phyloP scores from a whole-genome alignment of 192 early-diverging fungal species.

The Physocladia obscura region DNA sequence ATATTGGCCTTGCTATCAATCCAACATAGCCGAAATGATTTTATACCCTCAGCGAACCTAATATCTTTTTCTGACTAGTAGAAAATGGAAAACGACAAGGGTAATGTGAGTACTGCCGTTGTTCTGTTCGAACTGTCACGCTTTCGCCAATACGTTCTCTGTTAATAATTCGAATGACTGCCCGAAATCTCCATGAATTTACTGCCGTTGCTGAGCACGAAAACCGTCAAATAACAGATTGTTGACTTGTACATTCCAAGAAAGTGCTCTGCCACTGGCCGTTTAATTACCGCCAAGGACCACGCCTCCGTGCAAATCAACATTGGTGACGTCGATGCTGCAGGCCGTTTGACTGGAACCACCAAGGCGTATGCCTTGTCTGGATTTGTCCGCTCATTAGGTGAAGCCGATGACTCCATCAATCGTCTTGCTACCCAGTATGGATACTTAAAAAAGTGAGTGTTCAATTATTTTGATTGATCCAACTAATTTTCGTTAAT shows the following conservation, averaged over 20 bases:
- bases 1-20: too few species aligned
- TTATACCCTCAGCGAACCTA: too few species aligned
- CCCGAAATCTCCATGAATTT: too few species aligned
- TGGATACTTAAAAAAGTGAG: constrained; percentile 65
- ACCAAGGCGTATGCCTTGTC: constrained; percentile 87
- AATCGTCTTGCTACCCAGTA: constrained; percentile 85
- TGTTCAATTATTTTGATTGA: not conserved
- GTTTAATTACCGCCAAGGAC: constrained; percentile 97
- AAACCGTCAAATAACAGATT: constrained; percentile 43
- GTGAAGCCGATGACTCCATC: constrained; percentile 93
- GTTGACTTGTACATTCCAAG: constrained; percentile 94
- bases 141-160: too few species aligned
- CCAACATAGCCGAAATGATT: too few species aligned
- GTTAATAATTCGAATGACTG: too few species aligned
- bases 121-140: not conserved
- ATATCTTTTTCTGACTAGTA: constrained; percentile 9
- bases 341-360: constrained; percentile 70
- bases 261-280: constrained; percentile 98
- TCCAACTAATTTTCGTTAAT: not conserved
- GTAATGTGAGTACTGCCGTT: constrained; percentile 32
- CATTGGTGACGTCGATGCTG: constrained; percentile 88
- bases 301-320: constrained; percentile 98
- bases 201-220: not conserved
- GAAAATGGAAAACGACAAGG: constrained; percentile 60
- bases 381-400: constrained; percentile 86